These are phyloP conservation scores for Sanguinoderma infundibulare DNA, from an alignment of 1,284 basidiomycete species.

Conservation along the genomic window DNA sequence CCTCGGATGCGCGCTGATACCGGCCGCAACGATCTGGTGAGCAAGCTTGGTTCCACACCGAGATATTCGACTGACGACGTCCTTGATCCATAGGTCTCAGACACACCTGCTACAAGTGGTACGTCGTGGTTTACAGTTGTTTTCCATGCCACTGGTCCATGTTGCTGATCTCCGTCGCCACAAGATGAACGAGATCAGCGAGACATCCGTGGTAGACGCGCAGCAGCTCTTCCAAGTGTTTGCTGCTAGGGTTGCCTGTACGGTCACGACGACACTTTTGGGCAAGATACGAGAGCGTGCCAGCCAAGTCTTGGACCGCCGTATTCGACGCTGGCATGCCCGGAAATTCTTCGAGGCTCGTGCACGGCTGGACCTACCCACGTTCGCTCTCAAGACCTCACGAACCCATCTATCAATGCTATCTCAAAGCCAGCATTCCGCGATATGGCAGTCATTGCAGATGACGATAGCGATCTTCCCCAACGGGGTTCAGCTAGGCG, in stretches of 20 bases:
- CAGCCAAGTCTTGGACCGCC: slow-evolving; percentile 48
- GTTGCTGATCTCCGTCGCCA: neutral
- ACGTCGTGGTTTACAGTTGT: neutral
- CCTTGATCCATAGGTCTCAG: neutral
- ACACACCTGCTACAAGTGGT: neutral
- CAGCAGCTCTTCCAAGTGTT: slow-evolving; percentile 58
- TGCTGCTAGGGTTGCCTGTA: slow-evolving; percentile 54
- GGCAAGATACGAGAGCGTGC: slow-evolving; percentile 38
- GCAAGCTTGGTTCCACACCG: slow-evolving; percentile 37
- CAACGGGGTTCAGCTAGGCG: slow-evolving; percentile 54
- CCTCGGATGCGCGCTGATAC: slow-evolving; percentile 55
- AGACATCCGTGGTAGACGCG: slow-evolving; percentile 63
- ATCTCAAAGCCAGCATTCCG: slow-evolving; percentile 33
- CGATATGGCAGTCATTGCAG: slow-evolving; percentile 64
- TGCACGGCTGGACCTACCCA: slow-evolving; percentile 76
- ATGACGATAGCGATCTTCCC: slow-evolving; percentile 46
- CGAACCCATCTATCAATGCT: slow-evolving; percentile 54
- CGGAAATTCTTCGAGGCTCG: slow-evolving; percentile 65
- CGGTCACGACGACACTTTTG: slow-evolving; percentile 50
- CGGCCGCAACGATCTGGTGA: slow-evolving; percentile 59
- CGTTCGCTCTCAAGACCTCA: slow-evolving; percentile 66
- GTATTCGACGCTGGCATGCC: slow-evolving; percentile 65
- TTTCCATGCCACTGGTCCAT: neutral
- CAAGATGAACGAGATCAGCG: slow-evolving; percentile 62
- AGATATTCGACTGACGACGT: neutral